A percentile compares a stretch with the other conserved stretches of the same genome.
Evolutionary conservation across 352 stramenopile species (phyloP).

Genomic region (Pythium brachiatum): DNA sequence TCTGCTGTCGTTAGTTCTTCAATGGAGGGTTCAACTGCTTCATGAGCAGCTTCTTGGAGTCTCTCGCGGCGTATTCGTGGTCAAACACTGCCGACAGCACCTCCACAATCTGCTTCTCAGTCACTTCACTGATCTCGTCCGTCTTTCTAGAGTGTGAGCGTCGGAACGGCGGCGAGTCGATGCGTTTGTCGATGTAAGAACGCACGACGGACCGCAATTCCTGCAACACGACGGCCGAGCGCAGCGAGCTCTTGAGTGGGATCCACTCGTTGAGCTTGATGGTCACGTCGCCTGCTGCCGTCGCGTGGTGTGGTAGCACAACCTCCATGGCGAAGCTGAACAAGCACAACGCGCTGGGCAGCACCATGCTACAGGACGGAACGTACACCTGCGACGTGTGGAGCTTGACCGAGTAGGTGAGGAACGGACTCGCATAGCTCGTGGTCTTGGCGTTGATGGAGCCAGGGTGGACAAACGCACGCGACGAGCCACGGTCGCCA

Average conservation of each 20-base stretch:
- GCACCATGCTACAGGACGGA: slow-evolving; percentile 60
- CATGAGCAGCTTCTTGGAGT: slow-evolving; percentile 46
- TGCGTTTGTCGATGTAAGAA: slow-evolving; percentile 33
- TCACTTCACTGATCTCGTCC: not conserved
- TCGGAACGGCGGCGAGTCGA: slow-evolving; percentile 30
- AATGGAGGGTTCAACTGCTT: slow-evolving; percentile 27
- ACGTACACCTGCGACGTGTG: slow-evolving; percentile 85
- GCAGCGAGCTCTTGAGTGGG: slow-evolving; percentile 50
- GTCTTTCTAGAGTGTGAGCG: not conserved
- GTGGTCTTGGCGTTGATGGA: slow-evolving; percentile 73
- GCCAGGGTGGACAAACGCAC: slow-evolving; percentile 64
- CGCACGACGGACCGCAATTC: slow-evolving; percentile 36
- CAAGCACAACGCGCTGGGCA: slow-evolving; percentile 56
- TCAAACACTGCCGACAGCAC: slow-evolving; percentile 40
- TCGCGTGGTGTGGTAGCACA: slow-evolving; percentile 38
- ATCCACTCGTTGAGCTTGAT: slow-evolving; percentile 77
- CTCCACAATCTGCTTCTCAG: slow-evolving; percentile 20
- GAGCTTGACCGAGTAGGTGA: slow-evolving; percentile 80
- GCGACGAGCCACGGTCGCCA: slow-evolving; percentile 41
- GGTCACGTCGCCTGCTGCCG: slow-evolving; percentile 34
- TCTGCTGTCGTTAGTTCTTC: slow-evolving; percentile 13
- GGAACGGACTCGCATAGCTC: slow-evolving; percentile 53
- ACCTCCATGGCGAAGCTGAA: slow-evolving; percentile 70
- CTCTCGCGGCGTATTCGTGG: slow-evolving; percentile 45
- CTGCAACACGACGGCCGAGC: slow-evolving; percentile 51